Conservation (phyloP, 192 early-diverging fungal species). For the Backusella parvicylindrica region DNA sequence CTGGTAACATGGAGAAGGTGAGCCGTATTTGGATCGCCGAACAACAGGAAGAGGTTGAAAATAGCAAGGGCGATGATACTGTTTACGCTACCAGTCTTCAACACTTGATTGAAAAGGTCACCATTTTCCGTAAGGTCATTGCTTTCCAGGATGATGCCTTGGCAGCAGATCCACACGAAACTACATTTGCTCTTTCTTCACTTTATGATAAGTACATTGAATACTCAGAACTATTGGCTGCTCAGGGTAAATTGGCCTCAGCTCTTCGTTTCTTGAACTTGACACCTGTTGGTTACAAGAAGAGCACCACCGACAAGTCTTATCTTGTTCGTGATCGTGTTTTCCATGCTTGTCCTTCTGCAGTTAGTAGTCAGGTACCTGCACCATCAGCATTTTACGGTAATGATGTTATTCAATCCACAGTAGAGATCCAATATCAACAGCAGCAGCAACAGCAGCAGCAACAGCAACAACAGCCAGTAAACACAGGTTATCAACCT, state of each 20-base stretch:
- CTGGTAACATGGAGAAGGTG: conserved; percentile 82
- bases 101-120: conserved; percentile 83
- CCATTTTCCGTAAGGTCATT: conserved; percentile 91
- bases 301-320: conserved; percentile 45
- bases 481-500: not conserved
- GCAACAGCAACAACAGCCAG: not conserved
- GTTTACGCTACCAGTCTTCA: conserved; percentile 57
- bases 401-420: conserved; percentile 31
- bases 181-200: conserved; percentile 23
- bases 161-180: conserved; percentile 32
- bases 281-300: conserved; percentile 64
- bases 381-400: not conserved
- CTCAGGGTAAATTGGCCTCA: conserved; percentile 72
- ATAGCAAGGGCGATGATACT: conserved; percentile 5
- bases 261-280: conserved; percentile 78
- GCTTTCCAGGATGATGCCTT: conserved; percentile 80
- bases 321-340: conserved; percentile 75
- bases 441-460: conserved; percentile 3
- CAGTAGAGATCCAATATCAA: not conserved
- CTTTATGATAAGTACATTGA: conserved; percentile 87
- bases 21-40: conserved; percentile 76
- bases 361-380: not conserved
- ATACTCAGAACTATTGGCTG: conserved; percentile 74
- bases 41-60: conserved; percentile 47
- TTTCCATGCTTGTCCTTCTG: conserved; percentile 36